Percentiles rank a stretch among this genome's conserved stretches.
phyloP scores from a whole-genome alignment of 495 filamentous ascomycete genomes.

The Penicillium canescens region DNA sequence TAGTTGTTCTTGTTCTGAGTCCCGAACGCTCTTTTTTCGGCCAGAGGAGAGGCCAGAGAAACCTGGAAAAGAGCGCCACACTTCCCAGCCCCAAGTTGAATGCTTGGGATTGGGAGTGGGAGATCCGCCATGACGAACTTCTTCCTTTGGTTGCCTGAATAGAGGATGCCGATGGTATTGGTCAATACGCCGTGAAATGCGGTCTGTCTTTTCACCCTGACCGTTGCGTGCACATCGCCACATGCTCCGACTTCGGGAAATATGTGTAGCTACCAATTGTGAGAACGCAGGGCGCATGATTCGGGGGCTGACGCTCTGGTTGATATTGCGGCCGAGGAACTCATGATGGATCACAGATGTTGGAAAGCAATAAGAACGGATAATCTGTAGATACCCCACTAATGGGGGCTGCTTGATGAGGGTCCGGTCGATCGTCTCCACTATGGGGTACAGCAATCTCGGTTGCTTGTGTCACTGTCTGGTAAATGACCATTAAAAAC shows the following conservation, averaged over 20 bases:
- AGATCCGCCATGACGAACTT: conserved; percentile 9
- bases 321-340: conserved; percentile 15
- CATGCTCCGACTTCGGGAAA: conserved; percentile 9
- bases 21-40: conserved; percentile 18
- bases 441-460: too few relatives aligned
- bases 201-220: conserved; percentile 17
- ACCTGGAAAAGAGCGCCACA: conserved; percentile 11
- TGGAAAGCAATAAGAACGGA: too few relatives aligned
- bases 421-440: too few relatives aligned
- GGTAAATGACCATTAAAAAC: too few relatives aligned
- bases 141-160: conserved; percentile 12
- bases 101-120: conserved; percentile 3
- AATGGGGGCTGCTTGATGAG: too few relatives aligned
- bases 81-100: conserved; percentile 9
- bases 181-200: conserved; percentile 10
- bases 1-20: conserved; percentile 16
- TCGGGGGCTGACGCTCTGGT: conserved; percentile 2
- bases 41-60: conserved; percentile 13
- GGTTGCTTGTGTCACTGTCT: too few relatives aligned
- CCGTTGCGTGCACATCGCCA: conserved; percentile 14
- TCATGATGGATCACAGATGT: conserved; percentile 14
- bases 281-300: conserved; percentile 12
- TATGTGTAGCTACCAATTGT: conserved; percentile 8
- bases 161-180: conserved; percentile 14
- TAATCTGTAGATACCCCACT: too few relatives aligned